Conservation (phyloP, 2,329 filamentous ascomycete genomes). For the Aspergillus sp. region DNA sequence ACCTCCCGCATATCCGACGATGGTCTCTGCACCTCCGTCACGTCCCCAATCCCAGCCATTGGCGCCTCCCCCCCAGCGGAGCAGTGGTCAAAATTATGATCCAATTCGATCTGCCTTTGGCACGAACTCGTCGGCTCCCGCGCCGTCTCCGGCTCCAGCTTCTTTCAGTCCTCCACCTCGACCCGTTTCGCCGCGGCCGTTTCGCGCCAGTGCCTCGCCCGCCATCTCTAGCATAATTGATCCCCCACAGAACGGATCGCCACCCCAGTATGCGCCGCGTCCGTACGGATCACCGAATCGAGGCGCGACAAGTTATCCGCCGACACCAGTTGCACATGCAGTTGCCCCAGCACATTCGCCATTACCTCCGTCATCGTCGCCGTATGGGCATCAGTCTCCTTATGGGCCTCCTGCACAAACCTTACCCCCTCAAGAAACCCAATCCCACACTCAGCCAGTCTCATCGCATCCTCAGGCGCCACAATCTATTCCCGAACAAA, state of each 20-base stretch:
- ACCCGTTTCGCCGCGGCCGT: constrained; percentile 48
- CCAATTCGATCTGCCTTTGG: constrained; percentile 74
- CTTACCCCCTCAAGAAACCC: constrained; percentile 20
- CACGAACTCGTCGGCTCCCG: constrained; percentile 36
- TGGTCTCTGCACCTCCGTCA: constrained; percentile 31
- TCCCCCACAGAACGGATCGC: constrained; percentile 46
- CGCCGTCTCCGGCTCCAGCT: constrained; percentile 24
- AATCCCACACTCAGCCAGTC: constrained; percentile 12
- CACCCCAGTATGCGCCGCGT: constrained; percentile 28
- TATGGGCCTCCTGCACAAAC: constrained; percentile 25
- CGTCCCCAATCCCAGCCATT: constrained; percentile 44
- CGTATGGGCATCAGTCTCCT: constrained; percentile 25
- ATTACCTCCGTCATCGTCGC: constrained; percentile 22
- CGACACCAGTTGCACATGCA: constrained; percentile 26
- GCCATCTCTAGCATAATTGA: constrained; percentile 91
- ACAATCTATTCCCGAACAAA: constrained; percentile 1
- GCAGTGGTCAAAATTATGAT: constrained; percentile 82
- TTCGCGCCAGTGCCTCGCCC: constrained; percentile 82
- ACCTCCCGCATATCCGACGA: constrained; percentile 17
- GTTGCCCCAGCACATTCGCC: constrained; percentile 24
- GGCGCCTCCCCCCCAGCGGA: constrained; percentile 51
- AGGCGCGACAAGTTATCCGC: constrained; percentile 24
- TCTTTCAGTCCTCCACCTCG: constrained; percentile 47
- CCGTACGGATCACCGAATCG: constrained; percentile 29
- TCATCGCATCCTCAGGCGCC: constrained; percentile 14